Evolutionary conservation across 108 stramenopile genomes (phyloP), one percentile per base, ranked within the genome.

Genomic region (Pseudonitzschia multiseries): DNA sequence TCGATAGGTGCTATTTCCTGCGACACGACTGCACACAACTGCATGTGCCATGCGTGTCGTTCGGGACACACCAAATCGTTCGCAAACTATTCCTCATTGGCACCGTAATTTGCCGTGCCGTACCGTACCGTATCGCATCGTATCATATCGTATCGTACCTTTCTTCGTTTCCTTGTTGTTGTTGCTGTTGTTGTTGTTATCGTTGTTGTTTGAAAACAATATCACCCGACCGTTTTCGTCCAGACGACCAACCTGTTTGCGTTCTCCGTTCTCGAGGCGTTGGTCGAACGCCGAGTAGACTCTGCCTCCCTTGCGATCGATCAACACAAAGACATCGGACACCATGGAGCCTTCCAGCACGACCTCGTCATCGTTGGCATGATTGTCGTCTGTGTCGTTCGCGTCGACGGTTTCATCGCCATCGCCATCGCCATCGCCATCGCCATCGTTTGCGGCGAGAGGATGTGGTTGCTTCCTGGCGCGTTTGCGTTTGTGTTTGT

Each of bases 271-370:
- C n/a, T 69, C 64, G 15, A 62, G 61, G 18, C 32, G 69, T 52
- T 85, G 77, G 31, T 77, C 84, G 51, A 64, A 64, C 13, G 81
- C 77, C 9, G 89, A 87, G 74, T 84, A 86, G 1, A 84, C 89
- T 43, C 66, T 76, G 41, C 80, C 71, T 57, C 50, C 66, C 27
- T 72, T 69, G 36, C 75, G 70, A 75, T 90, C 81, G 21, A 90
- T 60, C 48, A 90, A 65, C 42, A 87, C 86, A 32, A 90, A 65
- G 71, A 72, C 33, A 33, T 67, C 78, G 20, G 76, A 66, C 36
- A 80, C 63, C 83, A 87, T 83, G 43, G 74, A 57, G 41, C 89
- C 89, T 60, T 90, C 89, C 51, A 87, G 43, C 24, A 48, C 44
- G 18, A 40, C 29, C 40, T 62, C 61, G 26, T 28, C 29, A 27